phyloP scores from a whole-genome alignment of 345 rosid species.

The Aurinia saxatilis region DNA sequence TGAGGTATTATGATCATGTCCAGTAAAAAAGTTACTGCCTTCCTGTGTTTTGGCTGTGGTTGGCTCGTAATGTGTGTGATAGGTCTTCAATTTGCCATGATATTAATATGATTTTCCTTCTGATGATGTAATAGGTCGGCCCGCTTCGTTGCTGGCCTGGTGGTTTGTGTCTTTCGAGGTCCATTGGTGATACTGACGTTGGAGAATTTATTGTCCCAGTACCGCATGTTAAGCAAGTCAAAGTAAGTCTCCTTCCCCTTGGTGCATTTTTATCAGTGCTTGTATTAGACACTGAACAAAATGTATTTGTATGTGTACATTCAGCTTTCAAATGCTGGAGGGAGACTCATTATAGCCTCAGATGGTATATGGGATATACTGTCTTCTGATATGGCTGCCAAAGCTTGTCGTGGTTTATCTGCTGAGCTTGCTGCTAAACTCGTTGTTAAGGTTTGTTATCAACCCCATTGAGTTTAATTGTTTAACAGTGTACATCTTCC shows the following conservation, averaged over 20 bases:
- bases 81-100: neutral
- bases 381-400: conserved; percentile 91
- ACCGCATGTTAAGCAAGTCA: conserved; percentile 99
- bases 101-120: neutral
- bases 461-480: neutral
- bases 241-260: conserved; percentile 40
- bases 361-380: conserved; percentile 99
- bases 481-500: neutral
- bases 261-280: neutral
- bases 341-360: conserved; percentile 94
- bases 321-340: conserved; percentile 91
- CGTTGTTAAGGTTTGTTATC: conserved; percentile 76
- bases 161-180: conserved; percentile 96
- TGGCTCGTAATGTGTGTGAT: neutral
- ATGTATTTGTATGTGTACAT: neutral
- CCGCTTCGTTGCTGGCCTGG: conserved; percentile 99
- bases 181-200: conserved; percentile 98
- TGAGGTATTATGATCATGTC: conserved; percentile 56
- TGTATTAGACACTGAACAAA: neutral
- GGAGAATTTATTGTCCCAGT: conserved; percentile 97
- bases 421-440: conserved; percentile 97
- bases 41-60: neutral
- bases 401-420: conserved; percentile 88
- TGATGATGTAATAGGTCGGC: conserved; percentile 55
- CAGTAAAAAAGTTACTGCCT: neutral